Base-by-base conservation (phyloP, 129 eudicot genomes). In the Tagetes erecta region DNA sequence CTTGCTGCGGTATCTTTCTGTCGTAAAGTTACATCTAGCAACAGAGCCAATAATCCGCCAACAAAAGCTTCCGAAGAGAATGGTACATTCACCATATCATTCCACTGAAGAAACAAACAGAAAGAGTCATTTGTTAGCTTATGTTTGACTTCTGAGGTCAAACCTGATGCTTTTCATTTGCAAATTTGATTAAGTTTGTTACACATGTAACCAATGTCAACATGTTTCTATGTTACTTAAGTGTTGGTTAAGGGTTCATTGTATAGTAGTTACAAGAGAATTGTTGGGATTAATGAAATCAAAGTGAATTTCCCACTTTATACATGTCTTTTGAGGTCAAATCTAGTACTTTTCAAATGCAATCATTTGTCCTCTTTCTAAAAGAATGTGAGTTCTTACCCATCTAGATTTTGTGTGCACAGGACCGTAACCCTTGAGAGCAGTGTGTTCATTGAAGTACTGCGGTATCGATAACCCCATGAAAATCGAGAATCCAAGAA, bases 391-490 rank as follows among this genome's bases (percentile, higher is more conserved):
- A 71, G 51, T 71, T 55, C 73, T 79, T 84, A 94, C 98, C 97
- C 97, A 94, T 94, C 94, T 88, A 35, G 93, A 89, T 31, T 81
- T 80, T 2, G 99, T 91, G 84, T 91, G 96, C 45, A 88, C 97
- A 3, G 99, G 99, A 27, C 96, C 91, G 27, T 77, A 91, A 62
- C 87, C 86, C 71, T 75, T 87, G 8, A 90, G 42, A n/a, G 88
- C 83, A 27, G 68, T 58, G 86, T 94, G 84, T 82, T 88, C 97
- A 30, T 91, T 94, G 86, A 94, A 90, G 81, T 94, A 94, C 53
- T 91, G 96, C 6, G 99, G 99, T 63, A 90, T 80, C 5, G 99
- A 94, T 63, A 94, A 77, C 56, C 99, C 99, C 97, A 94, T 85
- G 87, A 88, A 94, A 76, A 91, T 58, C 0, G 99, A 94, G 84